Base-by-base conservation (phyloP, 2,329 filamentous ascomycete species). In the Ciborinia camelliae region DNA sequence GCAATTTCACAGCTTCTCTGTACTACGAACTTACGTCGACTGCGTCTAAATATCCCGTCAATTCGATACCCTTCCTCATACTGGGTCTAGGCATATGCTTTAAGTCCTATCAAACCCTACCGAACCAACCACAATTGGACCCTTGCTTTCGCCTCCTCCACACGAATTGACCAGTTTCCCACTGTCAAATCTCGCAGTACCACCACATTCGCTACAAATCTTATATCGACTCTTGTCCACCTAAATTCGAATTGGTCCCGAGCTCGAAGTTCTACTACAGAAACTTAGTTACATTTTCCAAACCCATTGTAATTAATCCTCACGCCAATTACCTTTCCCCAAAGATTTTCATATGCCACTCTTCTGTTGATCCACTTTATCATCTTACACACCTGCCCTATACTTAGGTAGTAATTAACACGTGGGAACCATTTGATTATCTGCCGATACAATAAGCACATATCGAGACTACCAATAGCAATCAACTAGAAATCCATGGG, bases 81-180 rank as follows among this genome's bases (percentile, higher is more conserved):
- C 41, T 45, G 28, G 26, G 20, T 45, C 41, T 39, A 30, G 28
- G 41, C 43, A 48, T 28, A 14, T 63, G 52, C 51, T 63, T 50
- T 58, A 45, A 47, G 28, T 47, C 35, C 41, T 39, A 20, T 26
- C 43, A 32, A 63, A 23, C 52, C 45, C 43, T 63, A 63, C 52
- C 61, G 32, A 41, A 50, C 52, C 41, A 51, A 52, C 62, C 62
- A 50, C 62, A 20, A 58, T 58, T 58, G 9, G 52, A 63, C 43
- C 62, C 61, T 57, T 58, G 43, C 30, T 63, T 58, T 63, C 26
- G 62, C 62, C 62, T 58, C 43, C 52, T 58, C 62, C 62, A 63
- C 62, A 51, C 26, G 39, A 63, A 20, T 39, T 48, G 18, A 23
- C 23, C 62, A 28, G 51, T 32, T 45, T 63, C 30, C 50, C 45